These are phyloP conservation scores for Obelidium mucronatum DNA, from an alignment of 192 early-diverging fungal species.

Conservation along the genomic window DNA sequence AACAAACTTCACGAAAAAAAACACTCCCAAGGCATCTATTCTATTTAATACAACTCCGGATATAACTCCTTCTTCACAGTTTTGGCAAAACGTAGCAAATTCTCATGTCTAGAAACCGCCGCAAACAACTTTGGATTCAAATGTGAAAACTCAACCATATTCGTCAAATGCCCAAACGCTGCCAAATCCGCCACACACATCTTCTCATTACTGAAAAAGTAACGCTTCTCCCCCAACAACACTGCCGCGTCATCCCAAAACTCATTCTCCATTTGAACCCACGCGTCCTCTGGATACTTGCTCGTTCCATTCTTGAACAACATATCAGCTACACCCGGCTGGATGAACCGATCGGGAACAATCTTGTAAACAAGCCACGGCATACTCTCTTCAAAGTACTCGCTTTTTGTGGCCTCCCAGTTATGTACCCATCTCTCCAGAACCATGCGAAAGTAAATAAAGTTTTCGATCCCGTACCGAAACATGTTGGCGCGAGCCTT, in stretches of 20 bases:
- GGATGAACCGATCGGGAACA: constrained; percentile 1
- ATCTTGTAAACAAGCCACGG: background rate
- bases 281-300: background rate
- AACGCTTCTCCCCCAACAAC: background rate
- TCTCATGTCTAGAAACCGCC: background rate
- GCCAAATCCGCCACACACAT: constrained; percentile 12
- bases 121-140: constrained; percentile 5
- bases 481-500: background rate
- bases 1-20: no score
- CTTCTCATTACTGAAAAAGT: constrained; percentile 9
- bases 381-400: background rate
- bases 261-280: background rate
- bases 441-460: background rate
- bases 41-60: no score
- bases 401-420: constrained; percentile 1
- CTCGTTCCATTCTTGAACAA: background rate
- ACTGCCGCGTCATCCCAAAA: constrained; percentile 6
- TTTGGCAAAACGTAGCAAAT: constrained; percentile 1
- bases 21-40: no score
- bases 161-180: background rate
- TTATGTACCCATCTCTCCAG: constrained; percentile 4
- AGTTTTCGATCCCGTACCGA: background rate
- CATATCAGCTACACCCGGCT: background rate
- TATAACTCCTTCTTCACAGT: constrained; percentile 12
- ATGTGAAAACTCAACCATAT: background rate